phyloP scores from a whole-genome alignment of 2,329 filamentous ascomycete genomes.

The Nothomitra cinnamomea region DNA sequence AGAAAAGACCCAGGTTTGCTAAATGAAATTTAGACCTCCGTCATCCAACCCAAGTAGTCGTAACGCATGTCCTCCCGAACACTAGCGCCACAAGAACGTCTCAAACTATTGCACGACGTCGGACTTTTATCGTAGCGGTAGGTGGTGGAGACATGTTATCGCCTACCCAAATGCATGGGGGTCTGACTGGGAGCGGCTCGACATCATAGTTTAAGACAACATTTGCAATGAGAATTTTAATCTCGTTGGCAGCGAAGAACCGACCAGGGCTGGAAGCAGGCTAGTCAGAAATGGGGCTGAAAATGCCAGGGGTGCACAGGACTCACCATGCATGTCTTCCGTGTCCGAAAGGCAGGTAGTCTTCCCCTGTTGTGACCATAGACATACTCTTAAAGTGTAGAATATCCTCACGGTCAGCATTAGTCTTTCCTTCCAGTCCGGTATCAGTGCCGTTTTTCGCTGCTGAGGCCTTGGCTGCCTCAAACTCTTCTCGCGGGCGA shows the following conservation, averaged over 20 bases:
- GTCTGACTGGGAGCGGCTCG: constrained; percentile 19
- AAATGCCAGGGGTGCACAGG: background rate
- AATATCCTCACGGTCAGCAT: constrained; percentile 17
- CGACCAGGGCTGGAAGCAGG: constrained; percentile 27
- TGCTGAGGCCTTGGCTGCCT: constrained; percentile 7
- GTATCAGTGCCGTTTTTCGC: constrained; percentile 1
- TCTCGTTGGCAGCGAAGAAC: constrained; percentile 38
- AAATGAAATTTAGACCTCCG: no score
- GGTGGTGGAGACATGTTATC: background rate
- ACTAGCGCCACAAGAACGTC: no score
- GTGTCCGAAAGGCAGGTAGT: constrained; percentile 38
- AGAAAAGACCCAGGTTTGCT: no score
- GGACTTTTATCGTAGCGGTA: background rate
- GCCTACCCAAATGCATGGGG: background rate
- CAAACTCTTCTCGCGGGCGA: constrained; percentile 24
- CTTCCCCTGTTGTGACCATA: constrained; percentile 35
- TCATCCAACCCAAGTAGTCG: no score
- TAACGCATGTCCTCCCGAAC: no score
- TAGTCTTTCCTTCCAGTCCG: background rate
- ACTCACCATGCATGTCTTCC: constrained; percentile 30
- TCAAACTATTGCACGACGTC: background rate
- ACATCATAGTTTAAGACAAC: constrained; percentile 37
- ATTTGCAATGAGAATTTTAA: constrained; percentile 37
- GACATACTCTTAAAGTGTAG: constrained; percentile 26
- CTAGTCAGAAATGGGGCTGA: background rate